phyloP scores from a whole-genome alignment of 2,329 filamentous ascomycete genomes.

The Colletotrichum paranaense region DNA sequence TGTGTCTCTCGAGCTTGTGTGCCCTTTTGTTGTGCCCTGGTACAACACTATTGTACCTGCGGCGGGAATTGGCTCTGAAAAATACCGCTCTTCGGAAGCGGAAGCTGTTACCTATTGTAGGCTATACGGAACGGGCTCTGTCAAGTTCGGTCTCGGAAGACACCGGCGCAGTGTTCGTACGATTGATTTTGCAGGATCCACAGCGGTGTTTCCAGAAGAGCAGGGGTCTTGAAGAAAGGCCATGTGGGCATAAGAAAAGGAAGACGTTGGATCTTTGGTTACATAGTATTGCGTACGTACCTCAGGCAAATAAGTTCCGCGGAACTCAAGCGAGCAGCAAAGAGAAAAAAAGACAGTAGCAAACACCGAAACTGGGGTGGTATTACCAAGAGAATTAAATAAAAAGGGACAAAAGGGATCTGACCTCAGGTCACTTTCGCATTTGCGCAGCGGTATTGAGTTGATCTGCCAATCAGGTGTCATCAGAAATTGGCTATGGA shows the following conservation, averaged over 20 bases:
- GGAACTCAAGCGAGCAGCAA: background rate
- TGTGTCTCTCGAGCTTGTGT: background rate
- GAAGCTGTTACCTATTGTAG: background rate
- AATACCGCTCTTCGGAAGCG: background rate
- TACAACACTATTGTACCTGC: too few relatives aligned
- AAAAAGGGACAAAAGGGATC: background rate
- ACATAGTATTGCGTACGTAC: too few relatives aligned
- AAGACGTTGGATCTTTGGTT: too few relatives aligned
- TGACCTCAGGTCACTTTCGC: background rate
- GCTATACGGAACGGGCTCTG: background rate
- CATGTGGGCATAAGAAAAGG: background rate
- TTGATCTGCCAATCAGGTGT: background rate
- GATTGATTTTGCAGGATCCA: slow-evolving; percentile 9
- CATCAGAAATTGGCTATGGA: slow-evolving; percentile 2
- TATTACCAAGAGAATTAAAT: background rate
- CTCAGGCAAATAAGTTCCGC: background rate
- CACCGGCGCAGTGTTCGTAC: slow-evolving; percentile 13
- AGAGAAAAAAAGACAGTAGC: background rate
- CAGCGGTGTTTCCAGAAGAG: slow-evolving; percentile 5
- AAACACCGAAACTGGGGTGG: background rate
- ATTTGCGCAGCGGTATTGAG: background rate
- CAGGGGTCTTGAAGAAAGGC: background rate
- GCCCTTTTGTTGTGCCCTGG: too few relatives aligned
- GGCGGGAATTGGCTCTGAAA: background rate
- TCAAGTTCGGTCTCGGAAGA: background rate